Evolutionary conservation across 2,329 filamentous ascomycete genomes (phyloP), one percentile per base, ranked within the genome.

Genomic region (Ceratocystis smalleyi): DNA sequence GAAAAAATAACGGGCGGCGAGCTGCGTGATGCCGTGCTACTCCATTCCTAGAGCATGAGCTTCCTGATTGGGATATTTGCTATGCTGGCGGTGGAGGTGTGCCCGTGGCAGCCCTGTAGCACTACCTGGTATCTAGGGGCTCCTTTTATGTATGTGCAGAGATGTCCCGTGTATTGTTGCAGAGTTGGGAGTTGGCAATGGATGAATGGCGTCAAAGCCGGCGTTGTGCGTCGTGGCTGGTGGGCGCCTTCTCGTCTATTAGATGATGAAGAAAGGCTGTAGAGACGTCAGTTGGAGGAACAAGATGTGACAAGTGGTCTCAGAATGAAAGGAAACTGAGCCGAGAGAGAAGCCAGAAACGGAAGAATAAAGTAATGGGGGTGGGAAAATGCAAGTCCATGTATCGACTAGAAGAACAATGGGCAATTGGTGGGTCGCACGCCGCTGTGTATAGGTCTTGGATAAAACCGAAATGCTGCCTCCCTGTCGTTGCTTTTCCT

Each of bases 11-110:
- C 3, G 30, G 12, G 35, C 59, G 35, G 30, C 30, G 30, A 35
- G 54, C 54, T 57, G 54, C 54, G 24, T 32, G 54, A 57, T 57
- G 54, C 27, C 54, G 54, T 57, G 54, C 30, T 57, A 57, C 54
- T 57, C 17, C 54, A 57, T 57, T 24, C 54, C 54, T 35, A 54
- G 54, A 24, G 54, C 27, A 24, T 57, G 54, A n/a, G 54, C 54
- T 57, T 57, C 54, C 54, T 57, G 15, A 32, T 57, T 57, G 27
- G 54, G 27, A 57, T 57, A 35, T 57, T 32, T 57, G 17, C 27
- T 35, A 8, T 10, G 17, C 15, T 35, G 27, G 27, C 30, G 15
- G 54, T 57, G 5, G 10, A 27, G 27, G 15, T 35, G 17, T 57
- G 54, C 27, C 32, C 32, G 54, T 57, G 54, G n/a, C 30, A 57